phyloP scores from a whole-genome alignment of 2,329 filamentous ascomycete species.

The Reticulascus tulasneorum region DNA sequence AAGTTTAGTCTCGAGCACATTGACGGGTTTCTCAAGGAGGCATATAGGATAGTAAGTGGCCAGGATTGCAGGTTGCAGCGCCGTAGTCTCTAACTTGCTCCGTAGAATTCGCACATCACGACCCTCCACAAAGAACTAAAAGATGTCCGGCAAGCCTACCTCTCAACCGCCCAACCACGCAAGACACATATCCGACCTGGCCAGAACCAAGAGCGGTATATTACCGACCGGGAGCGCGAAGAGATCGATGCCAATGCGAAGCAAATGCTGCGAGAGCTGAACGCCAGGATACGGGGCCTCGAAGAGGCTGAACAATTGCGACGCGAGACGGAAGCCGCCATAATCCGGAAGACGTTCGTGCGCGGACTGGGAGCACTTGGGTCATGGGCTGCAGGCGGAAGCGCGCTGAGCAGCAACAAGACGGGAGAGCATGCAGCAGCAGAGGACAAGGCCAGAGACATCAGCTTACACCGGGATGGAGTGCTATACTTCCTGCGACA shows the following conservation, averaged over 20 bases:
- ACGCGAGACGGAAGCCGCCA: slow-evolving; percentile 66
- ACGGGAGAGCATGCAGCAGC: slow-evolving; percentile 65
- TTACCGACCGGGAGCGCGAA: slow-evolving; percentile 80
- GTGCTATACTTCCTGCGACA: slow-evolving; percentile 79
- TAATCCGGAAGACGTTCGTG: slow-evolving; percentile 68
- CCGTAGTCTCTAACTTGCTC: neutral
- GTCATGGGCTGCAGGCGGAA: slow-evolving; percentile 64
- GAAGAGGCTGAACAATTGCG: slow-evolving; percentile 79
- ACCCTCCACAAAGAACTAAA: slow-evolving; percentile 77
- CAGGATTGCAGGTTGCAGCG: neutral
- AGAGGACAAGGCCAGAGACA: slow-evolving; percentile 64
- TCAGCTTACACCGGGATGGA: slow-evolving; percentile 71
- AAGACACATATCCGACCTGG: slow-evolving; percentile 43
- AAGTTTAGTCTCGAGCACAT: slow-evolving; percentile 50
- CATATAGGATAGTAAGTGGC: slow-evolving; percentile 76
- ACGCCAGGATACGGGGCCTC: slow-evolving; percentile 73
- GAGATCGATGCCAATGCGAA: slow-evolving; percentile 86
- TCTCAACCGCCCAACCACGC: slow-evolving; percentile 71
- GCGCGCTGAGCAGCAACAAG: slow-evolving; percentile 44
- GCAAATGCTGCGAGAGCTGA: slow-evolving; percentile 78
- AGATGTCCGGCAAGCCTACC: slow-evolving; percentile 83
- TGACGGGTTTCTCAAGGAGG: slow-evolving; percentile 89
- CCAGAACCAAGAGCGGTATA: slow-evolving; percentile 38
- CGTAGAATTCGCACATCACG: slow-evolving; percentile 77
- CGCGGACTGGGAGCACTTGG: slow-evolving; percentile 61